Base-by-base conservation (phyloP, 1,284 basidiomycete genomes). In the Schizophyllum commune region DNA sequence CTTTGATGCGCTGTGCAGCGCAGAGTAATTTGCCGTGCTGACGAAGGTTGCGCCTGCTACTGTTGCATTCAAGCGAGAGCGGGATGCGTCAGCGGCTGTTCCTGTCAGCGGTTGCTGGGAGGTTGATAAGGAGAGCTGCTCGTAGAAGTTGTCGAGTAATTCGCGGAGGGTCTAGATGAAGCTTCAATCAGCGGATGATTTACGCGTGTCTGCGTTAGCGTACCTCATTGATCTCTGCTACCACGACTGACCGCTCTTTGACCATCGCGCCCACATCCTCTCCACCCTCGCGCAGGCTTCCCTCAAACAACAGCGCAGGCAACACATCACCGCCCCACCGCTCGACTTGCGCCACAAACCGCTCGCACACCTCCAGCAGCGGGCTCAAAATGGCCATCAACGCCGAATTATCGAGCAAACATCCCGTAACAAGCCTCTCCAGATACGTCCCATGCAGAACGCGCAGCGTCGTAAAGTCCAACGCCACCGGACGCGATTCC, bases 241-340 rank as follows among this genome's bases (percentile, higher is more conserved):
- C 85, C 33, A 85, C 75, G 8, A 71, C 68, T 71, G 82, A 82
- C 56, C 92, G 80, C 67, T 92, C 88, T 65, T 80, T 78, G 0
- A 94, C 89, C 79, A 88, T 78, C 52, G 76, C 76, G 4, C 87
- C 90, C 8, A 92, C 83, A 60, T 79, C 78, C 60, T 82, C 80
- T 17, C 74, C 77, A 2, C 76, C 82, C 15, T 81, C 81, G 4
- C 78, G 76, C 56, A 89, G 70, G 68, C 87, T 90, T 22, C 89
- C 91, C 67, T 94, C 92, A 64, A 86, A 86, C 52, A 95, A 74
- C 53, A 95, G 76, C 0, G 88, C 90, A 9, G 94, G 94, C 1
- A 96, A 76, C 2, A 96, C 84, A 69, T 96, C 92, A 0, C 92
- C 94, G n/a, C 91, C 91, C 94, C 94, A 96, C 56, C 92, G 77